These are phyloP conservation scores for Cylindrotheca fusiformis DNA, from an alignment of 108 stramenopile genomes.

Conservation along the genomic window DNA sequence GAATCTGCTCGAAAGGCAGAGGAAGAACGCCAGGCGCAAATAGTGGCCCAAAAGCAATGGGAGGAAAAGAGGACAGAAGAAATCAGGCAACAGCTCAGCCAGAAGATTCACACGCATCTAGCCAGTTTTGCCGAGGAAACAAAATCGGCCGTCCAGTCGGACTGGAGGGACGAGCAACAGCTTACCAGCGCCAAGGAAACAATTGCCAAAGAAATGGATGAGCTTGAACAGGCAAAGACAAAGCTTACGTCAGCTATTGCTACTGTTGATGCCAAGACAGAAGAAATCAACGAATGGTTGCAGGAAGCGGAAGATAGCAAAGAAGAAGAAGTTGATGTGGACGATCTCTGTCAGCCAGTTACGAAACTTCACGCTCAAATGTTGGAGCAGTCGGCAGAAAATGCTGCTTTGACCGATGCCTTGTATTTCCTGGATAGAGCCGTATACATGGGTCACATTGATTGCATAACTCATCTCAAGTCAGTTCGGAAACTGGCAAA, in stretches of 20 bases:
- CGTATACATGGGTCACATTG: slow-evolving; percentile 55
- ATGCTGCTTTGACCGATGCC: slow-evolving; percentile 69
- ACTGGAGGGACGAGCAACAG: slow-evolving; percentile 54
- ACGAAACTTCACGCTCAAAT: slow-evolving; percentile 65
- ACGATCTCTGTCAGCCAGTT: slow-evolving; percentile 50
- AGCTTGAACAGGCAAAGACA: slow-evolving; percentile 35
- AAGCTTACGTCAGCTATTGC: slow-evolving; percentile 34
- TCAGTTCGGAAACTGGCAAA: slow-evolving; percentile 76
- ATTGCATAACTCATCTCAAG: slow-evolving; percentile 73
- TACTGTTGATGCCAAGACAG: slow-evolving; percentile 44
- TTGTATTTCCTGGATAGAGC: slow-evolving; percentile 84
- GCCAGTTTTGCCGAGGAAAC: slow-evolving; percentile 25
- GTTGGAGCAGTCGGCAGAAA: slow-evolving; percentile 70
- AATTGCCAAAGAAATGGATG: slow-evolving; percentile 42
- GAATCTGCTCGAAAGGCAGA: slow-evolving; percentile 43
- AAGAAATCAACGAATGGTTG: slow-evolving; percentile 51
- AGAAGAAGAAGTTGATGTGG: slow-evolving; percentile 19
- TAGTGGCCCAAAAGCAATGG: slow-evolving; percentile 32
- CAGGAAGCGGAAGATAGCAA: slow-evolving; percentile 27
- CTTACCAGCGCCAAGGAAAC: slow-evolving; percentile 26
- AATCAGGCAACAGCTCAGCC: slow-evolving; percentile 32
- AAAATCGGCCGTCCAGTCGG: slow-evolving; percentile 34
- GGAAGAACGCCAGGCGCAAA: slow-evolving; percentile 24
- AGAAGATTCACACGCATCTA: slow-evolving; percentile 46
- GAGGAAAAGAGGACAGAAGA: slow-evolving; percentile 42